Percentiles rank a stretch among this genome's conserved stretches.
Conservation (phyloP, 2,329 filamentous ascomycete genomes). For the Penicillium sp. region DNA sequence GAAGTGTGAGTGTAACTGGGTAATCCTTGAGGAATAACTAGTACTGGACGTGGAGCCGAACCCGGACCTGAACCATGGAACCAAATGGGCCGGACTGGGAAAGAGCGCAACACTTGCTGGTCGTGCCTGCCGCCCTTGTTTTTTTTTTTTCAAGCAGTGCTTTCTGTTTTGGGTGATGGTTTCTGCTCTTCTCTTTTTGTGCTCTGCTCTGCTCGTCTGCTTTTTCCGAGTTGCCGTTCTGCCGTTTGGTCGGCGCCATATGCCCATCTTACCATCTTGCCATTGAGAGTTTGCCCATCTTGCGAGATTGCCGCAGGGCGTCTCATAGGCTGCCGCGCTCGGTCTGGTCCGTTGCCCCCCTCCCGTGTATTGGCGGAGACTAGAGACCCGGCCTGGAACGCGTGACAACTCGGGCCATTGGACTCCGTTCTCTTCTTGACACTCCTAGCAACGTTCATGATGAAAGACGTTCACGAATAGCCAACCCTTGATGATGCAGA, state of each 20-base stretch:
- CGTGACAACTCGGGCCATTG: background rate
- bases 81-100: slow-evolving; percentile 34
- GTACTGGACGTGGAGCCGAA: slow-evolving; percentile 30
- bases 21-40: too few species aligned
- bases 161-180: background rate
- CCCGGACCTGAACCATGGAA: slow-evolving; percentile 44
- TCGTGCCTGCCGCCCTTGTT: background rate
- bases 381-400: background rate
- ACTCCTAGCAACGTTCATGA: background rate
- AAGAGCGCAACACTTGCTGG: background rate
- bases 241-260: too few species aligned
- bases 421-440: background rate
- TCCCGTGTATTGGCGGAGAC: slow-evolving; percentile 5
- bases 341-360: background rate
- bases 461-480: background rate
- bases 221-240: background rate
- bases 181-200: background rate
- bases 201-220: background rate
- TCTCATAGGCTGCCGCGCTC: background rate
- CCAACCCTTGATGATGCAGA: background rate
- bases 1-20: too few species aligned
- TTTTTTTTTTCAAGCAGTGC: background rate
- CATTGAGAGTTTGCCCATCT: too few species aligned
- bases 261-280: too few species aligned
- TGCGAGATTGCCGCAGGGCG: background rate